A percentile compares a stretch with the other conserved stretches of the same genome.
Conservation (phyloP, 2,329 filamentous ascomycete genomes). For the Fulvia fulva region DNA sequence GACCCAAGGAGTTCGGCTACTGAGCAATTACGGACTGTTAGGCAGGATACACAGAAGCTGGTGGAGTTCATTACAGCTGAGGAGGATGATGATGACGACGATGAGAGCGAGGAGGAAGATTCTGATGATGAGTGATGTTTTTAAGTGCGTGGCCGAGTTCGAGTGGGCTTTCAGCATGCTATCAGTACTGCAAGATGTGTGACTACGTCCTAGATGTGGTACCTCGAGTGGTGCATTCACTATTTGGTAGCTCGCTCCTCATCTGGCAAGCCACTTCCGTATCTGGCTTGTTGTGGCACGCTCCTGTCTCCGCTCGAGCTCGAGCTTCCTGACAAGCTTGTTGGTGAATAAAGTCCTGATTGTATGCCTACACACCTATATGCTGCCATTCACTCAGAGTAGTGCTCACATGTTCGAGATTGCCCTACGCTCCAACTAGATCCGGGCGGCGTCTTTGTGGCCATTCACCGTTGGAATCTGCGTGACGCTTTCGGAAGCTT, state of each 20-base stretch:
- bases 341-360: too few species aligned
- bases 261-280: background rate
- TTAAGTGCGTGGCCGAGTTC: too few species aligned
- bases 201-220: background rate
- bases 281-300: background rate
- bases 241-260: background rate
- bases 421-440: background rate
- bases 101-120: conserved; percentile 19
- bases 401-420: background rate
- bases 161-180: too few species aligned
- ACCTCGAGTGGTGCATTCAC: too few species aligned
- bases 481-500: background rate
- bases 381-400: background rate
- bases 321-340: too few species aligned
- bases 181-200: background rate
- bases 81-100: conserved; percentile 53
- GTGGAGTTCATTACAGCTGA: conserved; percentile 76
- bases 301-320: background rate
- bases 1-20: conserved; percentile 65
- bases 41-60: conserved; percentile 69
- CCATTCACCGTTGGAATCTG: background rate
- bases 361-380: background rate
- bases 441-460: background rate
- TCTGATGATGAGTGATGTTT: conserved; percentile 6
- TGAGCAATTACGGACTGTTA: conserved; percentile 66